These are phyloP conservation scores for Apostasia ramifera DNA, from an alignment of 106 monocot species.

Conservation along the genomic window DNA sequence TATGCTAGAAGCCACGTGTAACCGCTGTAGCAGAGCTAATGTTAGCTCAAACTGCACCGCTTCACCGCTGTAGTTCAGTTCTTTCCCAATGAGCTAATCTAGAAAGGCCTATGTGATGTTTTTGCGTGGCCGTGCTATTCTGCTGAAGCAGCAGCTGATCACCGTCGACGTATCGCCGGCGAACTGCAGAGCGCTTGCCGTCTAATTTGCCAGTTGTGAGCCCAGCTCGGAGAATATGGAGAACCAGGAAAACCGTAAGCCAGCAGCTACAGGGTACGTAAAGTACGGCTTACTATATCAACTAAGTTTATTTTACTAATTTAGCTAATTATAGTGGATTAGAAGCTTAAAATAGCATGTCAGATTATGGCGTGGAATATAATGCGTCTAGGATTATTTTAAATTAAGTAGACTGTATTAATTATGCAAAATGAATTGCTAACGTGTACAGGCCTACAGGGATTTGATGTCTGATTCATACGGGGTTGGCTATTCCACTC, in stretches of 20 bases:
- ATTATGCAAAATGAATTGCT: too few species aligned
- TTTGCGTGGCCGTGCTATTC: not conserved
- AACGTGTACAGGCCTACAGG: slow-evolving; percentile 1
- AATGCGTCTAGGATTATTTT: too few species aligned
- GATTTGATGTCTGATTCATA: slow-evolving; percentile 36
- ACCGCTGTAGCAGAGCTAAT: not conserved
- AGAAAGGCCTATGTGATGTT: not conserved
- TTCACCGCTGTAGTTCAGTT: not conserved
- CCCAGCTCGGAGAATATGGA: slow-evolving; percentile 3
- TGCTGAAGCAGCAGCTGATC: not conserved
- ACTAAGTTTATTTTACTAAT: not conserved
- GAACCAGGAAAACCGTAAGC: not conserved
- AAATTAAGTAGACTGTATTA: too few species aligned
- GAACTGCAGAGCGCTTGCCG: not conserved
- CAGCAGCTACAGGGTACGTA: too few species aligned
- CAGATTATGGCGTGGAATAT: too few species aligned
- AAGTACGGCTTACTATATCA: too few species aligned
- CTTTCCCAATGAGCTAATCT: too few species aligned
- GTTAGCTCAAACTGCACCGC: not conserved
- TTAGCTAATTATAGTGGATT: too few species aligned
- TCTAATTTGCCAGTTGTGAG: not conserved
- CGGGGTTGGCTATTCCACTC: slow-evolving; percentile 32
- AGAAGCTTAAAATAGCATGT: not conserved
- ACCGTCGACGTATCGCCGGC: not conserved
- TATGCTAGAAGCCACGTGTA: not conserved